phyloP scores from a whole-genome alignment of 441 rosid genomes.

The Erysimum pusillum region DNA sequence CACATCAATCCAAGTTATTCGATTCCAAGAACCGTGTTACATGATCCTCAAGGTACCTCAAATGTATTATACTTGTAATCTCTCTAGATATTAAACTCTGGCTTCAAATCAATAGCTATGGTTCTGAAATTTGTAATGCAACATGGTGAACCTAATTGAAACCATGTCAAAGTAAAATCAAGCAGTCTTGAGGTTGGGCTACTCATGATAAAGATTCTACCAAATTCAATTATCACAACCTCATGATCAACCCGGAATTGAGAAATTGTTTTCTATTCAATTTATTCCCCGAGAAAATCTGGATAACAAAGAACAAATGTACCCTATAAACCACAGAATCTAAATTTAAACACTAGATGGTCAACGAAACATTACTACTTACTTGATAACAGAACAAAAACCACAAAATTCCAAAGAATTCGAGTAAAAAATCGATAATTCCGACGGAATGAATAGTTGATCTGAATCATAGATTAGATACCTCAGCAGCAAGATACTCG shows the following conservation, averaged over 20 bases:
- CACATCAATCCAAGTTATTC: neutral
- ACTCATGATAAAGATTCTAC: neutral
- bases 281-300: neutral
- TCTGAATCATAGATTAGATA: neutral
- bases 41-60: neutral
- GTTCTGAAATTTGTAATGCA: neutral
- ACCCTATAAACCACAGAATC: too few relatives aligned
- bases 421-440: neutral
- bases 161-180: neutral
- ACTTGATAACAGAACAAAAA: neutral
- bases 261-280: neutral
- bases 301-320: too few relatives aligned
- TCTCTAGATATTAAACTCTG: too few relatives aligned
- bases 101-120: neutral
- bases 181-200: neutral
- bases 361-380: constrained; percentile 9
- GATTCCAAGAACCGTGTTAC: neutral
- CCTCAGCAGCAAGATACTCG: constrained; percentile 48
- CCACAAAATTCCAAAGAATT: neutral
- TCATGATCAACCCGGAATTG: neutral
- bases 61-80: neutral
- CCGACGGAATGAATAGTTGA: neutral
- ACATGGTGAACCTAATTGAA: neutral
- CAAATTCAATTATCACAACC: neutral
- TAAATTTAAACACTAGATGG: neutral